phyloP scores from a whole-genome alignment of 768 basidiomycete species.

The Kwoniella europaea region DNA sequence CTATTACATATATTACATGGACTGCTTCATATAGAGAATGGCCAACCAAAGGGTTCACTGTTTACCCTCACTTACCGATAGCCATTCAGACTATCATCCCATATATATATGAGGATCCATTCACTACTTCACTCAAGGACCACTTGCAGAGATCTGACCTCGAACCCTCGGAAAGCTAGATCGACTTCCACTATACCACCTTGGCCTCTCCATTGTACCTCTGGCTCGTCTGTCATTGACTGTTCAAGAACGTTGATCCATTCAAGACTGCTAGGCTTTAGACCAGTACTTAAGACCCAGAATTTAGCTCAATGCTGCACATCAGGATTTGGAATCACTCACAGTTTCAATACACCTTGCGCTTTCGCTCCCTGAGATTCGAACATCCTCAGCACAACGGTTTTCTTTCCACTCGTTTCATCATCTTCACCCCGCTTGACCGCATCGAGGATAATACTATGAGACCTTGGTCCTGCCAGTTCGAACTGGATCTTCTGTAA shows the following conservation, averaged over 20 bases:
- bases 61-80: neutral
- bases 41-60: neutral
- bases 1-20: neutral
- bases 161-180: constrained; percentile 77
- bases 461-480: neutral
- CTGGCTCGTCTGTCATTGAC: constrained; percentile 46
- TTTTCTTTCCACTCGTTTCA: constrained; percentile 56
- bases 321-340: constrained; percentile 37
- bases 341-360: constrained; percentile 66
- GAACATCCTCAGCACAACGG: constrained; percentile 78
- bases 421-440: constrained; percentile 25
- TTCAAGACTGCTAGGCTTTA: constrained; percentile 60
- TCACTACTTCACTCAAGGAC: neutral
- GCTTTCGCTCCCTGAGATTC: constrained; percentile 91
- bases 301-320: neutral
- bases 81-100: neutral
- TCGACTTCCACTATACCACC: neutral
- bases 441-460: constrained; percentile 14
- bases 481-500: constrained; percentile 4
- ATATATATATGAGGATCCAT: neutral
- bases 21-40: neutral
- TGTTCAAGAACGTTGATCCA: constrained; percentile 87
- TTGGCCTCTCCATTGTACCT: constrained; percentile 4
- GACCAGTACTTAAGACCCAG: constrained; percentile 48
- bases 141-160: constrained; percentile 63